These are phyloP conservation scores for Aspergillus leporis DNA, from an alignment of 495 filamentous ascomycete genomes.

Conservation along the genomic window DNA sequence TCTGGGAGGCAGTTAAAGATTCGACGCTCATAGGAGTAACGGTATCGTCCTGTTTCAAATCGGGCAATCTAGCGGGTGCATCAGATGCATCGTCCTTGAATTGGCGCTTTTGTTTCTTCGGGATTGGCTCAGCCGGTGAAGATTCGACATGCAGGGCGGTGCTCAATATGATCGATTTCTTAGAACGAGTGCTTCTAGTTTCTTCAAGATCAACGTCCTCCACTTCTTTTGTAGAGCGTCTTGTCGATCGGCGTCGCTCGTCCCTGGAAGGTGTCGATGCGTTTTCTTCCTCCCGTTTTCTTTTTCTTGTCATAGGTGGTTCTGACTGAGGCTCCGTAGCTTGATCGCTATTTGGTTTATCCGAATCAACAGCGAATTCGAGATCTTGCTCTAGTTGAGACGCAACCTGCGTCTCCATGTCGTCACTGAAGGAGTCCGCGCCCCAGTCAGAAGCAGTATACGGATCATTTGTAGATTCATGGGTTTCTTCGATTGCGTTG, in stretches of 20 bases:
- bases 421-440: slow-evolving; percentile 39
- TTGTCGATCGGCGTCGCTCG: slow-evolving; percentile 13
- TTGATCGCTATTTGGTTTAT: slow-evolving; percentile 10
- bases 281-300: slow-evolving; percentile 34
- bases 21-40: neutral
- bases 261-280: slow-evolving; percentile 11
- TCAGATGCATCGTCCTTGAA: slow-evolving; percentile 10
- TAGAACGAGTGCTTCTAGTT: slow-evolving; percentile 19
- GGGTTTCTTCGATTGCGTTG: neutral
- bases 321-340: neutral
- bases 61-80: neutral
- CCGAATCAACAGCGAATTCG: slow-evolving; percentile 34
- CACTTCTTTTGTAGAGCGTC: slow-evolving; percentile 25
- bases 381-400: slow-evolving; percentile 49
- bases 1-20: slow-evolving; percentile 8
- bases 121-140: slow-evolving; percentile 20
- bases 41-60: neutral
- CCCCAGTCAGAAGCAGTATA: neutral
- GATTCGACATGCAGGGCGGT: slow-evolving; percentile 11
- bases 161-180: slow-evolving; percentile 15
- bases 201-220: slow-evolving; percentile 16
- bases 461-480: neutral
- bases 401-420: slow-evolving; percentile 44
- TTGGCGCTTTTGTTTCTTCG: slow-evolving; percentile 30
- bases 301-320: slow-evolving; percentile 32